Percentiles rank a stretch among this genome's conserved stretches.
phyloP scores from a whole-genome alignment of 75 land plant species.

The Larix kaempferi region DNA sequence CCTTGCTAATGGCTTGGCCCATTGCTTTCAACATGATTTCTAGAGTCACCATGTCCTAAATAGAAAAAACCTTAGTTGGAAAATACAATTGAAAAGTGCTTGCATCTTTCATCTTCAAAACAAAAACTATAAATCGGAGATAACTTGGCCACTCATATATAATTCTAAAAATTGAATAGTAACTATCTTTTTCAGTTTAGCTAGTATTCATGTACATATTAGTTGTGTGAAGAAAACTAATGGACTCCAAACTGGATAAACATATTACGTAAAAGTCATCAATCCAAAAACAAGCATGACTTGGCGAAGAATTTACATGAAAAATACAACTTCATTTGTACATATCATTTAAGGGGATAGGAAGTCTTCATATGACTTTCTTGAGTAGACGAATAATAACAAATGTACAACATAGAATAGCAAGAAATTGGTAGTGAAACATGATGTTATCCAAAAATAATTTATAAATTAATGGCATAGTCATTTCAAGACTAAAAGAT shows the following conservation, averaged over 20 bases:
- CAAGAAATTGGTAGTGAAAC: background rate
- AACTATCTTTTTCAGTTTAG: too few species aligned
- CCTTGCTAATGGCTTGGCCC: conserved; percentile 97
- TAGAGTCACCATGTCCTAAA: conserved; percentile 60
- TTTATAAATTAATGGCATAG: too few species aligned
- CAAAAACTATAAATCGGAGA: too few species aligned
- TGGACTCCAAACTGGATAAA: background rate
- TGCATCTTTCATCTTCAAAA: too few species aligned
- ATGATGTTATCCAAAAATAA: too few species aligned
- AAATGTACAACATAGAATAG: background rate
- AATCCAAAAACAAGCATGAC: background rate
- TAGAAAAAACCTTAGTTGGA: background rate
- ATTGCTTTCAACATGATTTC: conserved; percentile 96
- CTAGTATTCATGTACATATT: too few species aligned
- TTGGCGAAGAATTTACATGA: background rate
- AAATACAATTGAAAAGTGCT: too few species aligned
- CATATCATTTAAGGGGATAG: background rate
- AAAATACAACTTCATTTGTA: background rate
- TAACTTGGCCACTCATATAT: too few species aligned
- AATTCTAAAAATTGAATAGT: too few species aligned
- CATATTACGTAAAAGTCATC: background rate
- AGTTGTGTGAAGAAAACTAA: too few species aligned
- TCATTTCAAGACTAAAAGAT: too few species aligned
- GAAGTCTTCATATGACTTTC: background rate
- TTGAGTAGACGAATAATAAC: background rate